Percentiles rank a stretch among this genome's conserved stretches.
phyloP scores from a whole-genome alignment of 2,329 filamentous ascomycete genomes.

The Neonectria sp. region DNA sequence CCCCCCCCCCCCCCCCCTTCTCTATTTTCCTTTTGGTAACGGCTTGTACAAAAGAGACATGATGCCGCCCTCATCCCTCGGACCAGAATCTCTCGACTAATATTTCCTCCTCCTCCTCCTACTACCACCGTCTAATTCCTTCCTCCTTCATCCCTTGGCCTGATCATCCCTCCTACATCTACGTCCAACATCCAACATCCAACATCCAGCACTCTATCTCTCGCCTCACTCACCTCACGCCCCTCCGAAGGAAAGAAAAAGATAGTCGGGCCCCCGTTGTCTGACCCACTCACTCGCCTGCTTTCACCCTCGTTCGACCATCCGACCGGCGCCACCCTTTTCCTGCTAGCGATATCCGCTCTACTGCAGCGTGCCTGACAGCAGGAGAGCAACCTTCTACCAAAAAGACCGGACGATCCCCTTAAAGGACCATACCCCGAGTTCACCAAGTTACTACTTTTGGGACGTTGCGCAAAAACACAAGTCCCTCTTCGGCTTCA shows the following conservation, averaged over 20 bases:
- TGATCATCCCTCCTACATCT: not conserved
- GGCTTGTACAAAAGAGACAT: constrained; percentile 45
- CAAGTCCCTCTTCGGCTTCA: constrained; percentile 29
- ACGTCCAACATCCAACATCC: constrained; percentile 2
- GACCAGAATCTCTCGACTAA: constrained; percentile 29
- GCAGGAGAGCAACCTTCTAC: constrained; percentile 38
- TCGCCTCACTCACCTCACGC: constrained; percentile 35
- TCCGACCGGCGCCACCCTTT: constrained; percentile 46
- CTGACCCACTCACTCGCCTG: constrained; percentile 42
- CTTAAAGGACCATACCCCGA: constrained; percentile 41
- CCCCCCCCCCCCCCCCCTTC: constrained; percentile 22
- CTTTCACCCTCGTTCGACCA: constrained; percentile 40
- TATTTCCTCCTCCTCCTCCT: constrained; percentile 13
- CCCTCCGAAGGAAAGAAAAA: constrained; percentile 8
- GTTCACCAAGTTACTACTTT: constrained; percentile 37
- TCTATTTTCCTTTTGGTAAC: constrained; percentile 32
- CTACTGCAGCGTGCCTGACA: constrained; percentile 38
- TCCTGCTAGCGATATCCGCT: constrained; percentile 36
- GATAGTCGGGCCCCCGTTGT: constrained; percentile 42
- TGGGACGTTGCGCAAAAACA: constrained; percentile 35
- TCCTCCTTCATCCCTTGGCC: constrained; percentile 18
- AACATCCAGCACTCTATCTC: constrained; percentile 21
- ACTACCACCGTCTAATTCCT: constrained; percentile 6
- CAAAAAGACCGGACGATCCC: constrained; percentile 34
- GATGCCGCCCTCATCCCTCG: constrained; percentile 40